phyloP scores from a whole-genome alignment of 179 eudicot genomes.

The Heliamphora pulchella region DNA sequence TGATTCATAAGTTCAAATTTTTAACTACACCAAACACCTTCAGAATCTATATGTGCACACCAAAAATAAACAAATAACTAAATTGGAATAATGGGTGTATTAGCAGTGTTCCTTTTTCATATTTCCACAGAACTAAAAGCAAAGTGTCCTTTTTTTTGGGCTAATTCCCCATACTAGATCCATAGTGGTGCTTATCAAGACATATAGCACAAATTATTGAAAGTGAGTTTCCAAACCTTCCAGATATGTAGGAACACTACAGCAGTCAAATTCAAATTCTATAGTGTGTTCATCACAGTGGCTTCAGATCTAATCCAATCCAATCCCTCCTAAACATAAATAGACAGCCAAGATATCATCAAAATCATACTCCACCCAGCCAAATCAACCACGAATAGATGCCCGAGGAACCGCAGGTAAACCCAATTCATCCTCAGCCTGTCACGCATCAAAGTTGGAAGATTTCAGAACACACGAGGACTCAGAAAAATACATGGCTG shows the following conservation, averaged over 20 bases:
- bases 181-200: no score
- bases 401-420: slow-evolving; percentile 82
- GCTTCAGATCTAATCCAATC: not conserved
- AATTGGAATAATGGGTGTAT: no score
- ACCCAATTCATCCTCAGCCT: slow-evolving; percentile 79
- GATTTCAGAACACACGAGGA: not conserved
- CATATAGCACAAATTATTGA: no score
- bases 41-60: no score
- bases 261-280: not conserved
- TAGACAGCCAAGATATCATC: not conserved
- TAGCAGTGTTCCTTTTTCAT: no score
- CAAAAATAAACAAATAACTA: no score
- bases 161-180: no score
- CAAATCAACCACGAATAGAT: slow-evolving; percentile 54
- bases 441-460: slow-evolving; percentile 23
- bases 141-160: no score
- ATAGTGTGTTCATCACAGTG: slow-evolving; percentile 9
- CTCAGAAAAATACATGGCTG: not conserved
- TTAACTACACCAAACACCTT: no score
- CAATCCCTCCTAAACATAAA: not conserved
- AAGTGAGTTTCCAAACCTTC: not conserved
- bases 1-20: no score
- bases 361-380: not conserved
- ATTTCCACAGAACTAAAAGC: no score
- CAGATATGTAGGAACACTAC: not conserved